A percentile compares a stretch with the other conserved stretches of the same genome.
These are phyloP conservation scores for Pichia sp. DNA, from an alignment of 1,139 yeast genomes.

Conservation along the genomic window DNA sequence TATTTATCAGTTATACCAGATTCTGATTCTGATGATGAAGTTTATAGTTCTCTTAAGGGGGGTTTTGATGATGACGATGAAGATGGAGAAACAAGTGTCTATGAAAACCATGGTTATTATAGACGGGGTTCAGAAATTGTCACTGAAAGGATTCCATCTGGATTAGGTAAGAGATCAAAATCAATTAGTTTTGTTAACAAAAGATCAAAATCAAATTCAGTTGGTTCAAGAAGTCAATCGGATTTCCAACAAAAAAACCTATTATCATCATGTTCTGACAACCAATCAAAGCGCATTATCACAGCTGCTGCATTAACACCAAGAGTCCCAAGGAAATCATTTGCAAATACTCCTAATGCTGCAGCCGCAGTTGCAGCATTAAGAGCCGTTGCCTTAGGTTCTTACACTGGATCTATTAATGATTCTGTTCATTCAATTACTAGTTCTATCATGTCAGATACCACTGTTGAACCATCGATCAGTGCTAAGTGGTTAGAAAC, in stretches of 20 bases:
- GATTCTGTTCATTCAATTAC: slow-evolving; percentile 29
- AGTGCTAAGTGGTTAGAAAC: slow-evolving; percentile 64
- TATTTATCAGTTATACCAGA: slow-evolving; percentile 19
- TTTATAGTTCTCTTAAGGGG: slow-evolving; percentile 18
- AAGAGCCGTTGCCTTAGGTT: slow-evolving; percentile 62
- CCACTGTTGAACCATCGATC: slow-evolving; percentile 31
- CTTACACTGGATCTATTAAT: slow-evolving; percentile 33
- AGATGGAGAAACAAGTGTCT: slow-evolving; percentile 31
- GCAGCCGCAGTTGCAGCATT: slow-evolving; percentile 71
- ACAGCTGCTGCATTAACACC: slow-evolving; percentile 87
- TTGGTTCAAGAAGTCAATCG: not conserved
- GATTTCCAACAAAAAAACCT: slow-evolving; percentile 4
- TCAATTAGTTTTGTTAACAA: slow-evolving; percentile 53
- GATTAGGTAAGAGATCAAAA: slow-evolving; percentile 48
- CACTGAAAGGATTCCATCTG: slow-evolving; percentile 27
- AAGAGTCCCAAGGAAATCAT: slow-evolving; percentile 54
- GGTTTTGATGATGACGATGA: slow-evolving; percentile 31
- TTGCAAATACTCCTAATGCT: slow-evolving; percentile 52
- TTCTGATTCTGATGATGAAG: slow-evolving; percentile 19
- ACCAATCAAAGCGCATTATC: slow-evolving; percentile 23
- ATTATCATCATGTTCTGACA: slow-evolving; percentile 16
- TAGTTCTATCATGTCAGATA: slow-evolving; percentile 29
- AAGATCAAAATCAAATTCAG: slow-evolving; percentile 36
- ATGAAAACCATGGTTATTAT: slow-evolving; percentile 22
- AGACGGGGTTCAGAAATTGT: slow-evolving; percentile 27